Evolutionary conservation across 2,329 filamentous ascomycete species (phyloP).

Genomic region (Ceratocystis diversiconidia): DNA sequence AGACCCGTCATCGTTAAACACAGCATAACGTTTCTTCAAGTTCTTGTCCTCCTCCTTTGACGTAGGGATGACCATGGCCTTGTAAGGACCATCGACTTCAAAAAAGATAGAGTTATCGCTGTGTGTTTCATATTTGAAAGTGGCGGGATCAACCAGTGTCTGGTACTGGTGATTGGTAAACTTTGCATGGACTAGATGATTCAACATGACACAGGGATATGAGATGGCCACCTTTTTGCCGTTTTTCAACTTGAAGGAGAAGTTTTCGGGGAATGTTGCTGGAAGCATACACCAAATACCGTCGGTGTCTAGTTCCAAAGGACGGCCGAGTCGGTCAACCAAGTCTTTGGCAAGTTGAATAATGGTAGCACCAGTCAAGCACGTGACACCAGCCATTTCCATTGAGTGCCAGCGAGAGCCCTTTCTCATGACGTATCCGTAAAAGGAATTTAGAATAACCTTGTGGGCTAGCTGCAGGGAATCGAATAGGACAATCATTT

Average conservation of each 20-base stretch:
- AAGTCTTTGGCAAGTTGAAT: conserved; percentile 92
- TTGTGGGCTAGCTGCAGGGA: conserved; percentile 95
- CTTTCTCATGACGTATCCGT: conserved; percentile 98
- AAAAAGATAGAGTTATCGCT: conserved; percentile 99
- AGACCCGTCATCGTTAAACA: conserved; percentile 96
- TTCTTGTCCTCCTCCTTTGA: conserved; percentile 99
- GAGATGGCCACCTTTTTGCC: conserved; percentile 95
- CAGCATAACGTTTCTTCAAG: conserved; percentile 95
- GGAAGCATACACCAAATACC: conserved; percentile 99
- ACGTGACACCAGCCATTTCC: conserved; percentile 98
- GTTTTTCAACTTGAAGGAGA: conserved; percentile 82
- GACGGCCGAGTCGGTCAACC: conserved; percentile 83
- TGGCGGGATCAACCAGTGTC: conserved; percentile 62
- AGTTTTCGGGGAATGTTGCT: conserved; percentile 91
- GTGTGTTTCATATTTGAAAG: conserved; percentile 85
- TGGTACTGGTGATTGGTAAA: conserved; percentile 99
- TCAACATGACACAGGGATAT: conserved; percentile 98
- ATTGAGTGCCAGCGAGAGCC: conserved; percentile 98
- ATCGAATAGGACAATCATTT: conserved; percentile 95
- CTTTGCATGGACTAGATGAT: conserved; percentile 83
- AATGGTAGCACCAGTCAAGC: conserved; percentile 86
- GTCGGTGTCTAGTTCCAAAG: conserved; percentile 89
- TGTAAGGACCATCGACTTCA: conserved; percentile 95
- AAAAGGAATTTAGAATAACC: conserved; percentile 98
- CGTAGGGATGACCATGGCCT: conserved; percentile 90